Evolutionary conservation across 2,329 filamentous ascomycete genomes (phyloP).

Genomic region (Fusarium drepaniforme): DNA sequence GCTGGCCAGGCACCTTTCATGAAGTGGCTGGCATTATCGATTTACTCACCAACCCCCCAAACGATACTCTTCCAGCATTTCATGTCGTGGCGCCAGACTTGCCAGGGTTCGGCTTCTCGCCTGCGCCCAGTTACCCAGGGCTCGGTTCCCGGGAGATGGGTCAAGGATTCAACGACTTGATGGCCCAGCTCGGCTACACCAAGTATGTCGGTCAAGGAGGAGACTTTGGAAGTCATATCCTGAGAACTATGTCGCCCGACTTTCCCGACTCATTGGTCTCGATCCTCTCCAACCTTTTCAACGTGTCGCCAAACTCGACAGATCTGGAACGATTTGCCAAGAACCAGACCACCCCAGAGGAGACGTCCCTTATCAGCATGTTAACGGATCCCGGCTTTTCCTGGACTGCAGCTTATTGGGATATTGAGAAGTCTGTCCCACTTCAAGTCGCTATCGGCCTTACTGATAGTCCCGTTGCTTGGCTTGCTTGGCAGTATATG

Average conservation of each 20-base stretch:
- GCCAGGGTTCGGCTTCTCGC: conserved; percentile 59
- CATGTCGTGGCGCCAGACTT: conserved; percentile 60
- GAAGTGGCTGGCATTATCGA: conserved; percentile 53
- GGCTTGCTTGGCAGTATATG: conserved; percentile 22
- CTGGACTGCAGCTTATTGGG: conserved; percentile 11
- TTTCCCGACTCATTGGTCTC: conserved; percentile 2
- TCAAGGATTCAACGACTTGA: conserved; percentile 51
- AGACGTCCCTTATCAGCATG: neutral
- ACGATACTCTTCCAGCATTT: conserved; percentile 51
- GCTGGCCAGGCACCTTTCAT: conserved; percentile 57
- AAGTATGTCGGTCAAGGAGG: conserved; percentile 50
- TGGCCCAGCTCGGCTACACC: conserved; percentile 54
- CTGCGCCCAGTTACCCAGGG: conserved; percentile 37
- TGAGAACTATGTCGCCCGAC: conserved; percentile 10
- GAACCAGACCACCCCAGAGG: conserved; percentile 3
- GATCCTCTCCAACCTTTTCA: conserved; percentile 6
- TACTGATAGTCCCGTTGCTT: conserved; percentile 21
- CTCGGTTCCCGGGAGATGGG: conserved; percentile 48
- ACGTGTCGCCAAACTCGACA: neutral
- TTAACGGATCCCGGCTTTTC: neutral
- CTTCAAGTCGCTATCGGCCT: conserved; percentile 6
- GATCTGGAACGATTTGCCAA: conserved; percentile 4
- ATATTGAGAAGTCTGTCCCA: conserved; percentile 10
- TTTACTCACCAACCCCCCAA: conserved; percentile 44
- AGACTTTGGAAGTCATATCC: conserved; percentile 44